These are phyloP conservation scores for Metschnikowia henanensis DNA, from an alignment of 805 yeast genomes.

Conservation along the genomic window DNA sequence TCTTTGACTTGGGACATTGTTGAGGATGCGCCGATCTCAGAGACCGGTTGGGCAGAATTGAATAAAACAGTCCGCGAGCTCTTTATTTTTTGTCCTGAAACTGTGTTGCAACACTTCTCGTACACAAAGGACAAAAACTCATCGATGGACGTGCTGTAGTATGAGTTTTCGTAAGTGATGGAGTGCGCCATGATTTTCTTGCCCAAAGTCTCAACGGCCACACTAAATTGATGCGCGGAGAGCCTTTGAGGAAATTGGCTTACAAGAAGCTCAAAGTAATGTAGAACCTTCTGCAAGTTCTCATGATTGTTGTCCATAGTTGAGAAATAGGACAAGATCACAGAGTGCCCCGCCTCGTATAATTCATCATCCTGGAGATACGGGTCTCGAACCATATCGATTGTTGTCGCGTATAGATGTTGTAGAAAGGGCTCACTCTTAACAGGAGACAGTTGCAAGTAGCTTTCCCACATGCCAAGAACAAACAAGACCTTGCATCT, in stretches of 20 bases:
- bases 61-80: slow-evolving; percentile 16
- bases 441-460: slow-evolving; percentile 29
- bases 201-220: slow-evolving; percentile 59
- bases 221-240: slow-evolving; percentile 53
- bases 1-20: slow-evolving; percentile 31
- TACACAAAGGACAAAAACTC: slow-evolving; percentile 45
- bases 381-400: slow-evolving; percentile 29
- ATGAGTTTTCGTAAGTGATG: slow-evolving; percentile 8
- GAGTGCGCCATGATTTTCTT: slow-evolving; percentile 35
- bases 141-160: slow-evolving; percentile 22
- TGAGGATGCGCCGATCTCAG: slow-evolving; percentile 37
- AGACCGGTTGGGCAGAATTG: slow-evolving; percentile 39
- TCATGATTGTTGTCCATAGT: slow-evolving; percentile 20
- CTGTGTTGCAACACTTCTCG: slow-evolving; percentile 37
- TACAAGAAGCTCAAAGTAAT: slow-evolving; percentile 48
- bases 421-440: slow-evolving; percentile 22
- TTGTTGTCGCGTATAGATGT: slow-evolving; percentile 30
- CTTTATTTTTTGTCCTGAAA: slow-evolving; percentile 29
- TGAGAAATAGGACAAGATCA: slow-evolving; percentile 40
- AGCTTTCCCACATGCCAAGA: slow-evolving; percentile 48
- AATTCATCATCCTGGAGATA: slow-evolving; percentile 26
- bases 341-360: slow-evolving; percentile 67
- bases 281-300: slow-evolving; percentile 21
- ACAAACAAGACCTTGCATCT: slow-evolving; percentile 45
- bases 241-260: slow-evolving; percentile 57